Conservation (phyloP, 139 green algal species). For the Nannochloris sp. region DNA sequence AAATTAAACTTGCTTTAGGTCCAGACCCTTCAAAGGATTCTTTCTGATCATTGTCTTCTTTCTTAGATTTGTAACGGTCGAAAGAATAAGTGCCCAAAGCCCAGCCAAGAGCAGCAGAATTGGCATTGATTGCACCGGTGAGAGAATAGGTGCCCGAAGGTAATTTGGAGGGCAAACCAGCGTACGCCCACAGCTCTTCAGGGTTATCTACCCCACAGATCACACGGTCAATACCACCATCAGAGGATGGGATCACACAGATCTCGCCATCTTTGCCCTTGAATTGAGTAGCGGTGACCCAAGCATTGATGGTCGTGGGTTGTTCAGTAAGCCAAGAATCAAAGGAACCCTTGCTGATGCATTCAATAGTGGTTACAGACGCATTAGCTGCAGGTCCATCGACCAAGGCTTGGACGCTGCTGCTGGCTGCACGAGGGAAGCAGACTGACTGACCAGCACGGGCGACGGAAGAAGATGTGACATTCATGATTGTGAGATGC, state of each 20-base stretch:
- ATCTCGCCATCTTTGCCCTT: slow-evolving; percentile 20
- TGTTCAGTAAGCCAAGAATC: neutral
- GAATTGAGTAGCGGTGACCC: slow-evolving; percentile 11
- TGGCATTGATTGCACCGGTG: neutral
- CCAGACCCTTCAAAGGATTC: too few relatives aligned
- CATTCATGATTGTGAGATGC: neutral
- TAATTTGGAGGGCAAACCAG: slow-evolving; percentile 22
- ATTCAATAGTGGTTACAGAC: neutral
- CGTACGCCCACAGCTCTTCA: slow-evolving; percentile 22
- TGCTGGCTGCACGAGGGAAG: neutral
- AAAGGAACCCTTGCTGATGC: neutral
- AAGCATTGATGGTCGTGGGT: neutral
- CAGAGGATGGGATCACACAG: neutral
- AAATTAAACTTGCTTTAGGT: slow-evolving; percentile 25
- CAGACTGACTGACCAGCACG: neutral
- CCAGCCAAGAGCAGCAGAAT: slow-evolving; percentile 27
- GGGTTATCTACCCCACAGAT: slow-evolving; percentile 9
- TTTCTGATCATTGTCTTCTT: neutral
- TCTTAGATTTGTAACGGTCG: slow-evolving; percentile 35
- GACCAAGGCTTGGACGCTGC: neutral
- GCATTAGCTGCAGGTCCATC: neutral
- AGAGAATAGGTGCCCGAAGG: slow-evolving; percentile 15
- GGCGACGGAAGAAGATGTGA: neutral
- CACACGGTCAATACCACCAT: slow-evolving; percentile 10
- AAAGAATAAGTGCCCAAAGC: slow-evolving; percentile 34